Base-by-base conservation (phyloP, 345 rosid species). In the Cardiospermum halicacabum region DNA sequence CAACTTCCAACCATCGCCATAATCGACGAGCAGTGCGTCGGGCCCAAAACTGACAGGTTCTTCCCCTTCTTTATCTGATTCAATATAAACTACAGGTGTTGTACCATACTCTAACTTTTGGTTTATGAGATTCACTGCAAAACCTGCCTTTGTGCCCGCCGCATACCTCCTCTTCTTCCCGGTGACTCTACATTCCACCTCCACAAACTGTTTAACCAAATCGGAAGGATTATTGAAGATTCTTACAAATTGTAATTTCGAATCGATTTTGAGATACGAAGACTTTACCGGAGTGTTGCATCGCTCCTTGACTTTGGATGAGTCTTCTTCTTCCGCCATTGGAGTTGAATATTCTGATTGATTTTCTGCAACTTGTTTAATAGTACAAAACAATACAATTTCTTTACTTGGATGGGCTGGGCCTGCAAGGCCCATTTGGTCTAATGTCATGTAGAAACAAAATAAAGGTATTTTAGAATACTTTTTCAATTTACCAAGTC, bases 11-110 rank as follows among this genome's bases (percentile, higher is more conserved):
- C 75, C 89, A 71, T 61, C 40, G 24, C 93, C 96, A 60, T 79
- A 92, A 69, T 74, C 60, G 7, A 77, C 87, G 73, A 89, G 93
- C 70, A 60, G 65, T 5, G 89, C 87, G 77, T 72, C 79, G 22
- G 88, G 89, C 13, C 97, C 98, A 65, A 92, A 92, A 73, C 74
- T 78, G 40, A 92, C 70, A 3, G 90, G 82, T 53, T 92, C 96
- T 55, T 89, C 96, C 5, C 86, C 92, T 37, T 72, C 83, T 62
- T 83, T 92, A 6, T 62, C 75, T 0, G 96, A 88, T 81, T 86
- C 96, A 10, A 92, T 83, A 73, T 78, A 70, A 19, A 75, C 48
- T 13, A 77, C 91, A 53, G 69, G 50, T 1, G 85, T 73, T 22
- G 48, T 51, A 28, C 77, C 78, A n/a, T n/a, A 22, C 56, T 66